These are phyloP conservation scores for Anthracocystis panici-leucophaei DNA, from an alignment of 1,284 basidiomycete genomes.

Conservation along the genomic window DNA sequence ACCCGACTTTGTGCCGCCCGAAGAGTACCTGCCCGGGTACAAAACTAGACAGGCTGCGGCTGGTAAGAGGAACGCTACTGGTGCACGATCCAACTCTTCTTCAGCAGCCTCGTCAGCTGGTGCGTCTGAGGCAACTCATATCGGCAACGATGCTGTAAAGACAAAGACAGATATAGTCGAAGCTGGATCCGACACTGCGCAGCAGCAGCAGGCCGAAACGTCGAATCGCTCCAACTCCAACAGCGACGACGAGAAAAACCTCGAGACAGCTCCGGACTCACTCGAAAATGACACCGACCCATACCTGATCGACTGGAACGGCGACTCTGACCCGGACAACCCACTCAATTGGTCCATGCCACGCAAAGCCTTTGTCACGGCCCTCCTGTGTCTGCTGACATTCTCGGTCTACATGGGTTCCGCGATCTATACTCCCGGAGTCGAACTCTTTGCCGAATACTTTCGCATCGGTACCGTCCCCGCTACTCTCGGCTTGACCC, in stretches of 20 bases:
- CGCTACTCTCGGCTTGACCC: conserved; percentile 47
- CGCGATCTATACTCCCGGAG: conserved; percentile 74
- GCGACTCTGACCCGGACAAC: conserved; percentile 63
- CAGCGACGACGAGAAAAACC: not conserved
- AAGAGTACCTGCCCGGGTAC: conserved; percentile 42
- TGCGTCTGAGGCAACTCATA: conserved; percentile 14
- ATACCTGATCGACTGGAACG: conserved; percentile 71
- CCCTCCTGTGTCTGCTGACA: conserved; percentile 64
- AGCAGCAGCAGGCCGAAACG: not conserved
- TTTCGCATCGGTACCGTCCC: conserved; percentile 33
- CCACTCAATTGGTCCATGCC: conserved; percentile 67
- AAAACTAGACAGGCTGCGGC: conserved; percentile 8
- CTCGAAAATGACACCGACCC: conserved; percentile 47
- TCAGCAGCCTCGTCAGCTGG: not conserved
- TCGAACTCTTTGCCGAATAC: conserved; percentile 71
- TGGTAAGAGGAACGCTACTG: not conserved
- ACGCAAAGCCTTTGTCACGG: conserved; percentile 64
- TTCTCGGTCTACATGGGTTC: conserved; percentile 76
- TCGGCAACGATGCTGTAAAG: not conserved
- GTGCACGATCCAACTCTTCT: not conserved
- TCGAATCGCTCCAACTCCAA: not conserved
- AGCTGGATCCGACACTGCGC: conserved; percentile 23
- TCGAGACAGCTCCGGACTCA: conserved; percentile 18
- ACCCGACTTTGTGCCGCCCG: conserved; percentile 35
- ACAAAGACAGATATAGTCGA: conserved; percentile 72